Evolutionary conservation across 1,139 yeast genomes (phyloP).

Genomic region (Hemisphaericaspora subhashii): DNA sequence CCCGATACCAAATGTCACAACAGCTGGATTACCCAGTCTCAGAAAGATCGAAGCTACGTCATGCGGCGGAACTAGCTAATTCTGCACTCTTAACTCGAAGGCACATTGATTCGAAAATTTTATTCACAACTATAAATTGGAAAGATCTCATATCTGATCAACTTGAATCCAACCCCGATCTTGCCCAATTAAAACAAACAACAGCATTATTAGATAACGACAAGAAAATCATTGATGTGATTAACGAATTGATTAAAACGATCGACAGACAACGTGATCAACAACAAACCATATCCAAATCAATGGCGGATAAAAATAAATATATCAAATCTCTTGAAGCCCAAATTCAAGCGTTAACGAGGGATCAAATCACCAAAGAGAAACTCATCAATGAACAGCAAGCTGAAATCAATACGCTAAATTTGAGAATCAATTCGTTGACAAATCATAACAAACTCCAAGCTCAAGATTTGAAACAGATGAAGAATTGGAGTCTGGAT

Average conservation of each 20-base stretch:
- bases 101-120: conserved; percentile 32
- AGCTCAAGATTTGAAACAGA: conserved; percentile 28
- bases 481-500: conserved; percentile 32
- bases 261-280: conserved; percentile 41
- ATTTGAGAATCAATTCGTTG: conserved; percentile 22
- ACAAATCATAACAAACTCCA: conserved; percentile 29
- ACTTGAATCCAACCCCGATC: conserved; percentile 15
- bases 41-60: neutral
- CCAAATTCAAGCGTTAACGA: conserved; percentile 24
- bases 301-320: conserved; percentile 31
- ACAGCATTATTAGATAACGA: conserved; percentile 43
- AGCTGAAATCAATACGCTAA: conserved; percentile 21
- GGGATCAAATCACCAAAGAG: conserved; percentile 20
- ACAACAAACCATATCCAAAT: conserved; percentile 32
- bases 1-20: neutral
- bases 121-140: conserved; percentile 40
- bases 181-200: conserved; percentile 22
- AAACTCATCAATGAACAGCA: conserved; percentile 18
- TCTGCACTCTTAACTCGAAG: conserved; percentile 39
- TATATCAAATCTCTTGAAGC: conserved; percentile 27
- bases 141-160: conserved; percentile 25
- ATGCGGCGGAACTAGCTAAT: conserved; percentile 41
- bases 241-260: conserved; percentile 40
- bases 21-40: neutral
- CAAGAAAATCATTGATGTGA: conserved; percentile 41